Conservation (phyloP, 352 stramenopile species). For the Thalassiosira delicatula region DNA sequence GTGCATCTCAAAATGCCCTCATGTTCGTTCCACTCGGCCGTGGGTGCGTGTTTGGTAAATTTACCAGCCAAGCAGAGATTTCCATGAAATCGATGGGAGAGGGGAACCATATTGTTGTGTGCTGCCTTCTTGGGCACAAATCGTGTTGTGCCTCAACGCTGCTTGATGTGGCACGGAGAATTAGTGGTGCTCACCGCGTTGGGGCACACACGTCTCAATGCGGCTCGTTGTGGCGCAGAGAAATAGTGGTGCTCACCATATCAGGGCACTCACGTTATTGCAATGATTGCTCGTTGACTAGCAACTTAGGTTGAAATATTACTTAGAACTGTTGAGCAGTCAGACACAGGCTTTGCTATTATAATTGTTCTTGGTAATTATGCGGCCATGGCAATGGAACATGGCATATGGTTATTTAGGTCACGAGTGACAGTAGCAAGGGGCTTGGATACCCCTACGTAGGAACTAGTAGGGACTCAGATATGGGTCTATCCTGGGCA, state of each 20-base stretch:
- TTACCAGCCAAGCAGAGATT: neutral
- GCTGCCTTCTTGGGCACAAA: neutral
- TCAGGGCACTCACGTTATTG: no score
- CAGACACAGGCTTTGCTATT: neutral
- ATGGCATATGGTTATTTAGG: no score
- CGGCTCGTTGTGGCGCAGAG: no score
- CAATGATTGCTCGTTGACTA: neutral
- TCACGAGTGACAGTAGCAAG: no score
- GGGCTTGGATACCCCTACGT: no score
- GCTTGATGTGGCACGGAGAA: neutral
- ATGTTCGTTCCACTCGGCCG: slow-evolving; percentile 7
- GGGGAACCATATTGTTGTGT: no score
- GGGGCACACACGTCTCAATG: neutral
- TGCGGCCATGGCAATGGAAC: no score
- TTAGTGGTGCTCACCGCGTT: neutral
- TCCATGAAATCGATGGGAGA: neutral
- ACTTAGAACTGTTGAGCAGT: slow-evolving; percentile 42
- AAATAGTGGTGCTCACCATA: no score
- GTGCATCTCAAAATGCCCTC: neutral
- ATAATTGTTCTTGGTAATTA: slow-evolving; percentile 8
- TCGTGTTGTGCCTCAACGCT: neutral
- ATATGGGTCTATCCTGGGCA: no score
- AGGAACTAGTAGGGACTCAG: no score
- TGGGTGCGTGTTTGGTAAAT: slow-evolving; percentile 7
- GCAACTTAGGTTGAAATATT: neutral